Evolutionary conservation across 345 rosid genomes (phyloP).

Genomic region (Microcos paniculata): DNA sequence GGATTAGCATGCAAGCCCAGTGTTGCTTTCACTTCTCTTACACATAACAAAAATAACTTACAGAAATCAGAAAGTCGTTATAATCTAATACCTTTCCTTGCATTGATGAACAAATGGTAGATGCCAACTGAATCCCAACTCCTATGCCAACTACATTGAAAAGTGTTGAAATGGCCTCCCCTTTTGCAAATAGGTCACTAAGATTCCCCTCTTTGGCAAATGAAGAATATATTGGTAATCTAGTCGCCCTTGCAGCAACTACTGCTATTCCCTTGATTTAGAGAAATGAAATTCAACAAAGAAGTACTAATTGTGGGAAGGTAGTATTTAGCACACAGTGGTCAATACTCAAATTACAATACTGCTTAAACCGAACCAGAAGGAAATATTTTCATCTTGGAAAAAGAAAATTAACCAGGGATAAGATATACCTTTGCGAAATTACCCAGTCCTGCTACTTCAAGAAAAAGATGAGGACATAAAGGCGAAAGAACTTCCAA

Average conservation of each 20-base stretch:
- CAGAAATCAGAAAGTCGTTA: slow-evolving; percentile 3
- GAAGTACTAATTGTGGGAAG: not conserved
- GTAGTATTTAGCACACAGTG: not conserved
- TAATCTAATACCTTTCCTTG: slow-evolving; percentile 70
- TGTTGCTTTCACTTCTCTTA: not conserved
- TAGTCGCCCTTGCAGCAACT: slow-evolving; percentile 95
- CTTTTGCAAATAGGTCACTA: slow-evolving; percentile 95
- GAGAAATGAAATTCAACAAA: slow-evolving; percentile 15
- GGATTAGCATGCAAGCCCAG: not conserved
- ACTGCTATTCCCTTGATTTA: slow-evolving; percentile 82
- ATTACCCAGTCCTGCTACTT: slow-evolving; percentile 96
- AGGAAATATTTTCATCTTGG: not conserved
- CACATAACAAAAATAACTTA: not conserved
- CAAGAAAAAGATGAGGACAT: slow-evolving; percentile 88
- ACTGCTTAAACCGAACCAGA: not conserved
- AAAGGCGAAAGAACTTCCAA: slow-evolving; percentile 89
- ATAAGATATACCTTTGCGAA: slow-evolving; percentile 66
- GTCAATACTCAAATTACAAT: not conserved
- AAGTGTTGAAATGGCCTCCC: slow-evolving; percentile 98
- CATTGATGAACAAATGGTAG: slow-evolving; percentile 83
- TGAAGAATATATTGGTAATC: slow-evolving; percentile 91
- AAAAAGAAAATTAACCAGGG: not conserved
- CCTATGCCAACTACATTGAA: slow-evolving; percentile 82
- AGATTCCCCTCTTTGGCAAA: slow-evolving; percentile 98
- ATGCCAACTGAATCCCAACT: slow-evolving; percentile 83